Evolutionary conservation across 1,284 basidiomycete species (phyloP).

Genomic region (Austroboletus rostrupii): DNA sequence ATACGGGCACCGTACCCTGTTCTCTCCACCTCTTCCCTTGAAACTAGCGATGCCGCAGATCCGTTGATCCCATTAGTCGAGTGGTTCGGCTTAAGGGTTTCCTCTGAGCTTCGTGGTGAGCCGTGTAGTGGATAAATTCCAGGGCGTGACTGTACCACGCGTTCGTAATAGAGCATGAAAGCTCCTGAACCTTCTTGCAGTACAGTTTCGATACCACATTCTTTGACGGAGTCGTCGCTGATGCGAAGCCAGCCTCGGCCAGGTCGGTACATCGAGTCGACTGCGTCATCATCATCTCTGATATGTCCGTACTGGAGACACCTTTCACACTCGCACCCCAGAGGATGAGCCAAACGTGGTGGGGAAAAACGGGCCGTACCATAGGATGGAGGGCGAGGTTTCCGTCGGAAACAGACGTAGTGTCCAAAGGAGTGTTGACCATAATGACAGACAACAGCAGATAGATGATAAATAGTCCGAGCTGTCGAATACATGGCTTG

Average conservation of each 20-base stretch:
- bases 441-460: slow-evolving; percentile 84
- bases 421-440: slow-evolving; percentile 89
- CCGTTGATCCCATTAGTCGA: slow-evolving; percentile 35
- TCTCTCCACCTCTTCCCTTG: slow-evolving; percentile 19
- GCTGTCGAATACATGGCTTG: slow-evolving; percentile 47
- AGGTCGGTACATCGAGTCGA: slow-evolving; percentile 35
- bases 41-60: slow-evolving; percentile 40
- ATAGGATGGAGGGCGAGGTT: slow-evolving; percentile 48
- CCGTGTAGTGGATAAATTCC: slow-evolving; percentile 26
- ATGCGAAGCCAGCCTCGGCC: slow-evolving; percentile 80
- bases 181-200: slow-evolving; percentile 68
- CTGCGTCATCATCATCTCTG: slow-evolving; percentile 36
- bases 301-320: slow-evolving; percentile 40
- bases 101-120: slow-evolving; percentile 50
- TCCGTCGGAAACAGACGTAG: slow-evolving; percentile 85
- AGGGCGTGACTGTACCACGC: slow-evolving; percentile 42
- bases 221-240: slow-evolving; percentile 79
- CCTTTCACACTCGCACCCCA: slow-evolving; percentile 42
- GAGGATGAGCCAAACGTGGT: slow-evolving; percentile 46
- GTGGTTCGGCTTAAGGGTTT: slow-evolving; percentile 56
- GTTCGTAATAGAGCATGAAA: slow-evolving; percentile 92
- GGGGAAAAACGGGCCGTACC: slow-evolving; percentile 38
- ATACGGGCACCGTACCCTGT: slow-evolving; percentile 43
- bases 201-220: slow-evolving; percentile 74
- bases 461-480: slow-evolving; percentile 73